Evolutionary conservation across 73 alveolate genomes (phyloP).

Genomic region (Symbiodinium natans): DNA sequence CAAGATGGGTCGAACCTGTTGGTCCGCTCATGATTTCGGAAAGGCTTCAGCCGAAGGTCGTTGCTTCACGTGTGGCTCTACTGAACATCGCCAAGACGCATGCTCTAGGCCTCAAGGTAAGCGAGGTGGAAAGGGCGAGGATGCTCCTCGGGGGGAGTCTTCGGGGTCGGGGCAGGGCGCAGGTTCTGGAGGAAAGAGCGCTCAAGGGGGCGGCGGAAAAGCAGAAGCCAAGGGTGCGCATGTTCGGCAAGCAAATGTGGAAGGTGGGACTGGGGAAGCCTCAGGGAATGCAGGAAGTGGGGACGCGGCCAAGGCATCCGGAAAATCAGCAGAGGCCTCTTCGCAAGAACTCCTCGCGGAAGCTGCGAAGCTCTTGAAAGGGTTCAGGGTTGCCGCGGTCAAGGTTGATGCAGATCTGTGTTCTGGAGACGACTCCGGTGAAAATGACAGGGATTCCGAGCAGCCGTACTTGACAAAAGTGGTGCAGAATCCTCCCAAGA

Average conservation of each 20-base stretch:
- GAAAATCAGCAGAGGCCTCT: neutral
- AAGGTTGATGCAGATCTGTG: too few species aligned
- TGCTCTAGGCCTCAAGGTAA: neutral
- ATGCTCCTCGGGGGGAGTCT: neutral
- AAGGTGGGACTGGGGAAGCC: neutral
- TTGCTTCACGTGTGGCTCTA: neutral
- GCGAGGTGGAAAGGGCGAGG: neutral
- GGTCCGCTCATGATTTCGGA: neutral
- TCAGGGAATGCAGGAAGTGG: neutral
- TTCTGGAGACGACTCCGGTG: too few species aligned
- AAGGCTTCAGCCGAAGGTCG: neutral
- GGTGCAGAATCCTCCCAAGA: neutral
- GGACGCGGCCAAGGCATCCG: neutral
- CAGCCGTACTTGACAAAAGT: neutral
- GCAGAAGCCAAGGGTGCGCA: neutral
- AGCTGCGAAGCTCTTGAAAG: neutral
- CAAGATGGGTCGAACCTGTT: neutral
- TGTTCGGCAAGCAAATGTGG: neutral
- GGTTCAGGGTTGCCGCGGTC: neutral
- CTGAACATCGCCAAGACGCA: neutral
- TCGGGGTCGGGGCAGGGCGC: neutral
- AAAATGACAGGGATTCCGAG: too few species aligned
- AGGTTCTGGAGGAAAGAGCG: too few species aligned
- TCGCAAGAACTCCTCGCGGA: neutral
- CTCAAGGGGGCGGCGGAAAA: neutral